Evolutionary conservation across 208 protist genomes (phyloP), one percentile per base, ranked within the genome.

Genomic region (Crithidia brevicula): DNA sequence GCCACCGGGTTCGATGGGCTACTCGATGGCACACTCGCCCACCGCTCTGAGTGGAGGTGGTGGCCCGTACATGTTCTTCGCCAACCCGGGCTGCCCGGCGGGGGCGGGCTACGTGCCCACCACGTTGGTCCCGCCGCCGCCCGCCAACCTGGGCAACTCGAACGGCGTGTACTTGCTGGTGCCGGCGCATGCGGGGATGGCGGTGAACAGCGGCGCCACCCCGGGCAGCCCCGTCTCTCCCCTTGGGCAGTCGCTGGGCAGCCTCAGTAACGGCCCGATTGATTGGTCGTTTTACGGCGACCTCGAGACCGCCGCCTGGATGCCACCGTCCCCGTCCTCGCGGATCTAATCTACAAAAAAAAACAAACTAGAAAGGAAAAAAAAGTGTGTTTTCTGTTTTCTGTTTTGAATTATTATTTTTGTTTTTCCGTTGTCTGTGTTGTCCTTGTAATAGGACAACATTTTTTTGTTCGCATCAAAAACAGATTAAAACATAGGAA

Each of bases 221-320:
- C 49, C 61, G 22, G 25, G 27, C n/a, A 58, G 49, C 16, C 57
- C 57, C n/a, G 46, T 53, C 2, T 73, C 58, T 9, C 58, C 58
- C 28, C 34, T 73, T 28, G 56, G 67, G 10, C 67, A 66, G 58
- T 73, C 67, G 28, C 31, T 60, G 38, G 45, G 58, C 22, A 73
- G 67, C 30, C 28, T 65, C 42, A 66, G 49, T 58, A 60, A 58
- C 40, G 62, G 74, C 27, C 74, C 74, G 0, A 33, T 81, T 4
- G 64, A 81, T 52, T 85, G 79, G 79, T 72, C 60, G n/a, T 85
- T 77, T 30, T 78, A 76, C 54, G 74, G 66, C 10, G 71, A 81
- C 28, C 25, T 85, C 27, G 74, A 81, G 11, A 74, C 66, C 3
- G 2, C 49, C 13, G 46, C 58, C 42, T 82, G 71, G 77, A 57